A percentile compares a stretch with the other conserved stretches of the same genome.
Conservation (phyloP, 345 rosid genomes). For the Orychophragmus violaceus region DNA sequence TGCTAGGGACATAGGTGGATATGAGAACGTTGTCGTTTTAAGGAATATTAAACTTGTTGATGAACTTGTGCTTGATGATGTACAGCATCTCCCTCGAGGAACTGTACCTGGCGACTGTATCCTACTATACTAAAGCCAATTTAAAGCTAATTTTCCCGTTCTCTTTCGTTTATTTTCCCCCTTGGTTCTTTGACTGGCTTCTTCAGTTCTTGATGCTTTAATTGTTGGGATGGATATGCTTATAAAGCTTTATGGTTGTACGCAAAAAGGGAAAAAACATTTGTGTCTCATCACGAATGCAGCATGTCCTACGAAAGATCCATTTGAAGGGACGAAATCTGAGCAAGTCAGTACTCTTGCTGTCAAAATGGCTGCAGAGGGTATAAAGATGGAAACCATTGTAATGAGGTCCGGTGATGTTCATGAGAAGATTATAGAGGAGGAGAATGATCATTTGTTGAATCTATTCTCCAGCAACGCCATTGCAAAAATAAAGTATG, state of each 20-base stretch:
- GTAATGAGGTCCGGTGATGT: constrained; percentile 47
- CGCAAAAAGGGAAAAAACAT: constrained; percentile 75
- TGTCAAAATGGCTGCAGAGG: constrained; percentile 51
- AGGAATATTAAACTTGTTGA: constrained; percentile 63
- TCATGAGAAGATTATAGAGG: constrained; percentile 37
- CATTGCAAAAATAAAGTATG: constrained; percentile 45
- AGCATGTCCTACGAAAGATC: constrained; percentile 62
- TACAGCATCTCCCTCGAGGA: constrained; percentile 68
- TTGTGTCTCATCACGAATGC: constrained; percentile 78
- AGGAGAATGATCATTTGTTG: constrained; percentile 76
- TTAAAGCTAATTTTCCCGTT: constrained; percentile 1
- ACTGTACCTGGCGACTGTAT: constrained; percentile 79
- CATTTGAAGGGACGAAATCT: constrained; percentile 73
- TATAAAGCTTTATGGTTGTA: constrained; percentile 57
- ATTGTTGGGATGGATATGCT: constrained; percentile 95
- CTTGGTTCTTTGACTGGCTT: constrained; percentile 44
- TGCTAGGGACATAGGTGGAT: constrained; percentile 76
- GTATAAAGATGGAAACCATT: constrained; percentile 67
- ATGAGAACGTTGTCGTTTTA: constrained; percentile 56
- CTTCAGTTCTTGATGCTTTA: constrained; percentile 86
- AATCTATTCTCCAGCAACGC: constrained; percentile 55
- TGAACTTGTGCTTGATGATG: constrained; percentile 42
- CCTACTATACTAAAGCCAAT: constrained; percentile 26
- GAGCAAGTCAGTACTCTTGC: constrained; percentile 73
- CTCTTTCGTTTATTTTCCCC: background rate